Conservation (phyloP, 768 basidiomycete species). For the Solioccasus polychromus region DNA sequence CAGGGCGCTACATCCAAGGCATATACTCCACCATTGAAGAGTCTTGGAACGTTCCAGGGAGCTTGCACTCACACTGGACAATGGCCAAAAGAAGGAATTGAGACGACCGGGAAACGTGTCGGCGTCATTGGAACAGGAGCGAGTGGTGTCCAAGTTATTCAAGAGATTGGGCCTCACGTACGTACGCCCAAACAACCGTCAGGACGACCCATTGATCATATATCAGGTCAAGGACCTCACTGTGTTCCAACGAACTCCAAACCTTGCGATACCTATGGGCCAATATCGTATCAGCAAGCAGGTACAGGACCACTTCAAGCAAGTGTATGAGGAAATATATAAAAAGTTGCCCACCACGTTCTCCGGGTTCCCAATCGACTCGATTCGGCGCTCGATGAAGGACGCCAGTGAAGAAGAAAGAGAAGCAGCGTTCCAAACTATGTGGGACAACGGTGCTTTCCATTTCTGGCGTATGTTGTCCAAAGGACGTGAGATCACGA, state of each 20-base stretch:
- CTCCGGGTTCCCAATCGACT: neutral
- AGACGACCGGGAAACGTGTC: conserved; percentile 10
- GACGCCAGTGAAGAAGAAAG: conserved; percentile 11
- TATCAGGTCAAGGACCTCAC: conserved; percentile 7
- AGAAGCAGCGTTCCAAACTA: neutral
- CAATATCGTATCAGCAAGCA: conserved; percentile 9
- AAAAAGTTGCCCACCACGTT: conserved; percentile 2
- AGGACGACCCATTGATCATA: neutral
- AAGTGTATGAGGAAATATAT: conserved; percentile 7
- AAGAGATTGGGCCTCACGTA: conserved; percentile 15
- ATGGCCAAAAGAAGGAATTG: conserved; percentile 16
- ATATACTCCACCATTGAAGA: conserved; percentile 9
- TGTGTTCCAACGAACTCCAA: conserved; percentile 18
- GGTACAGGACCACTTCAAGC: conserved; percentile 11
- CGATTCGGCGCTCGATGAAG: conserved; percentile 8
- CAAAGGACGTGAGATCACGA: neutral
- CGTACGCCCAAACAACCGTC: neutral
- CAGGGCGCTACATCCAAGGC: conserved; percentile 12
- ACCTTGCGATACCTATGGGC: conserved; percentile 10
- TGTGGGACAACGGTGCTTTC: conserved; percentile 12
- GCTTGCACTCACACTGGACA: conserved; percentile 9
- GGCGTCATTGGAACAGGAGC: conserved; percentile 18
- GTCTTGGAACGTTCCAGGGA: conserved; percentile 10
- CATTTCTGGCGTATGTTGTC: conserved; percentile 8
- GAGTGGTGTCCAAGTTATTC: conserved; percentile 13